These are phyloP conservation scores for Gryganskiella cystojenkinii DNA, from an alignment of 192 early-diverging fungal genomes.

Conservation along the genomic window DNA sequence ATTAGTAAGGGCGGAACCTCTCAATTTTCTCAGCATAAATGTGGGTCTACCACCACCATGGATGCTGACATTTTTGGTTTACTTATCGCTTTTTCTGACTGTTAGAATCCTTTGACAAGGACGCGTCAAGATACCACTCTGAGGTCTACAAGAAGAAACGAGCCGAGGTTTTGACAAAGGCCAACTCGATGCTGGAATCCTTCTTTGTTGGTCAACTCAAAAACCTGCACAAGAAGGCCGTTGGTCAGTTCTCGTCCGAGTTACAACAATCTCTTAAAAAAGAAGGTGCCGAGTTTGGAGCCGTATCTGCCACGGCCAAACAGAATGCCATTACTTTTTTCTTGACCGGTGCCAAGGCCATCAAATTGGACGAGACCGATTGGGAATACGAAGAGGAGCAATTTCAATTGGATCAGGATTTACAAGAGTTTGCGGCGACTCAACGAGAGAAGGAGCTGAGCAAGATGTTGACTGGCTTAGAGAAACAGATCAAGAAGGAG, in stretches of 20 bases:
- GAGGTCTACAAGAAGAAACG: conserved; percentile 91
- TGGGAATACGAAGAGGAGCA: conserved; percentile 75
- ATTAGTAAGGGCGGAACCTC: conserved; percentile 47
- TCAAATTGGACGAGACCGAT: conserved; percentile 71
- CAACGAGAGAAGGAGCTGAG: conserved; percentile 73
- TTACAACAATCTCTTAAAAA: conserved; percentile 44
- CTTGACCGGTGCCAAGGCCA: conserved; percentile 39
- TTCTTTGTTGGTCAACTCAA: conserved; percentile 88
- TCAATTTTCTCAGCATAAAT: neutral
- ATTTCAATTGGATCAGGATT: conserved; percentile 65
- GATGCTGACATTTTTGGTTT: neutral
- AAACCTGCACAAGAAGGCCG: conserved; percentile 81
- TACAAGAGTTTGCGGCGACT: conserved; percentile 63
- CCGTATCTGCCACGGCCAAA: conserved; percentile 49
- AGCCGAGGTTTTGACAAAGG: conserved; percentile 77
- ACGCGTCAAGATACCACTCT: conserved; percentile 88
- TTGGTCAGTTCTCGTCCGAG: conserved; percentile 69
- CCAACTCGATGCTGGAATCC: conserved; percentile 79
- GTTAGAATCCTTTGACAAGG: conserved; percentile 82
- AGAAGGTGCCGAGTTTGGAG: conserved; percentile 71
- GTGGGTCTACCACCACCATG: neutral
- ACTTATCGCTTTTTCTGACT: neutral
- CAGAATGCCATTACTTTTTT: conserved; percentile 33
- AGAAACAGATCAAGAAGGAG: conserved; percentile 63
- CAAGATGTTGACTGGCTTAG: conserved; percentile 67